A percentile compares a stretch with the other conserved stretches of the same genome.
Conservation (phyloP, 768 basidiomycete genomes). For the Mycena chlorophos region DNA sequence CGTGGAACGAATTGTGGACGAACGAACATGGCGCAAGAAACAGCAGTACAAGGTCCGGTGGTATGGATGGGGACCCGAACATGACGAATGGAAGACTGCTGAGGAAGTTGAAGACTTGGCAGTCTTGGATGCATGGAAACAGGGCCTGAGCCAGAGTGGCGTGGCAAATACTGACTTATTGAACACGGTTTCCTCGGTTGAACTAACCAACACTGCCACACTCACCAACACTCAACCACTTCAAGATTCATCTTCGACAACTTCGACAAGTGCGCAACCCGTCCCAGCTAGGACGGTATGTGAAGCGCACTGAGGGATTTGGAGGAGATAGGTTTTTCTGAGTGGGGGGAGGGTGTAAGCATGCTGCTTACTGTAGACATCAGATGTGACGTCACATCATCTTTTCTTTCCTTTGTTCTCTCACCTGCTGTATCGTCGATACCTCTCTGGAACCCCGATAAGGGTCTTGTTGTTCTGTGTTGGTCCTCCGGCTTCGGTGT, state of each 20-base stretch:
- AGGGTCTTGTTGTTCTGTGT: slow-evolving; percentile 1
- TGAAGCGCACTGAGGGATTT: not conserved
- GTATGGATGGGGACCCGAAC: not conserved
- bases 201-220: not conserved
- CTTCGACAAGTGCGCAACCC: not conserved
- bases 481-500: no score
- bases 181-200: not conserved
- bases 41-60: not conserved
- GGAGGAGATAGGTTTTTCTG: not conserved
- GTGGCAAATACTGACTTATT: not conserved
- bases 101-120: not conserved
- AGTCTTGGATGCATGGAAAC: not conserved
- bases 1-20: slow-evolving; percentile 33
- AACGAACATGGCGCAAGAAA: not conserved
- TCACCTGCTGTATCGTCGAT: not conserved
- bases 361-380: not conserved
- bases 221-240: not conserved
- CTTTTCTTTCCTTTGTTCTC: not conserved
- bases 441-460: not conserved
- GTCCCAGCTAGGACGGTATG: not conserved
- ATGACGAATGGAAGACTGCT: not conserved
- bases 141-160: not conserved
- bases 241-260: not conserved
- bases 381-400: not conserved
- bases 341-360: slow-evolving; percentile 2